A percentile compares a stretch with the other conserved stretches of the same genome.
Conservation (phyloP, 2,329 filamentous ascomycete species). For the Mycosphaerella sp. region DNA sequence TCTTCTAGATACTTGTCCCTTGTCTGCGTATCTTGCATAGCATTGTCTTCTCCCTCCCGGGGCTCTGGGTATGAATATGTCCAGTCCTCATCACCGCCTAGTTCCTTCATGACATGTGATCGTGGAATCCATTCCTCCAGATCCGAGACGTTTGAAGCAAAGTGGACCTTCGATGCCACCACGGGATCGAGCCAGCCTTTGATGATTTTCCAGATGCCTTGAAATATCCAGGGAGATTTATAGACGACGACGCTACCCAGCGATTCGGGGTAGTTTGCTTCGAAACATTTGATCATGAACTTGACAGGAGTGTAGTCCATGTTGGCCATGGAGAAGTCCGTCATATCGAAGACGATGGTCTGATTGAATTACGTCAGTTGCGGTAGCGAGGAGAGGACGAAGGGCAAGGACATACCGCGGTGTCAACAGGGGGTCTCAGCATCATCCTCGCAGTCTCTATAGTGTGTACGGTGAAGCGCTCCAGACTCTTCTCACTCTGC, state of each 20-base stretch:
- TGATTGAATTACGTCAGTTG: constrained; percentile 34
- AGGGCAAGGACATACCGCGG: constrained; percentile 60
- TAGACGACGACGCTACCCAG: constrained; percentile 87
- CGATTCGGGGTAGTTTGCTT: constrained; percentile 95
- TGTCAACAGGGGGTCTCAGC: constrained; percentile 73
- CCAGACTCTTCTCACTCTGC: constrained; percentile 72
- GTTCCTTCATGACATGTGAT: constrained; percentile 67
- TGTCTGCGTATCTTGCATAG: constrained; percentile 58
- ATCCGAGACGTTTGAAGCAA: constrained; percentile 75
- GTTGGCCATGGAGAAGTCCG: constrained; percentile 83
- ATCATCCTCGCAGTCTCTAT: constrained; percentile 92
- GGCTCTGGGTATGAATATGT: constrained; percentile 78
- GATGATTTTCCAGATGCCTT: constrained; percentile 95
- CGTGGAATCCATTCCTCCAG: constrained; percentile 68
- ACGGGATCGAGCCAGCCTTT: constrained; percentile 95
- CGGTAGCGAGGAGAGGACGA: background rate
- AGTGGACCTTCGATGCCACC: constrained; percentile 88
- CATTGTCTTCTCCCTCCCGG: constrained; percentile 64
- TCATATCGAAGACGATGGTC: constrained; percentile 96
- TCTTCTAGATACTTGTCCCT: constrained; percentile 58
- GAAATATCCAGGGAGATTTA: constrained; percentile 95
- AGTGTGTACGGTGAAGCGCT: constrained; percentile 84
- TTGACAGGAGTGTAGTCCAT: constrained; percentile 98
- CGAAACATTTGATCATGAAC: constrained; percentile 99
- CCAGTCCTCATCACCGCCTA: constrained; percentile 83